Evolutionary conservation across 2,329 filamentous ascomycete species (phyloP).

Genomic region (Epichloe uncinata): DNA sequence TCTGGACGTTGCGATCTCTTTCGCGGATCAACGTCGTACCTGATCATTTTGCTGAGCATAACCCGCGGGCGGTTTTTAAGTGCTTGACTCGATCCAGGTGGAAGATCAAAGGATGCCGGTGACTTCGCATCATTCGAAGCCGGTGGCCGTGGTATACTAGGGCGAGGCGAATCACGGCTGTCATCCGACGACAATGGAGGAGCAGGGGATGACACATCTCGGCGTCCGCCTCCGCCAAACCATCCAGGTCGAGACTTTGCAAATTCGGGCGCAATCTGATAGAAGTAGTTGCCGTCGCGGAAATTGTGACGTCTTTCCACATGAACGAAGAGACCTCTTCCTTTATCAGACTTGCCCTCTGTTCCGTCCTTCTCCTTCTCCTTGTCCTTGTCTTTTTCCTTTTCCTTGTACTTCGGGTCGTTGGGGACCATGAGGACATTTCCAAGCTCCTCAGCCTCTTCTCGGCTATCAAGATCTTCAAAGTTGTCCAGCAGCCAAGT

Average conservation of each 20-base stretch:
- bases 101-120: constrained; percentile 37
- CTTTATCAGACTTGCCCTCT: constrained; percentile 14
- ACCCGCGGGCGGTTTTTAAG: constrained; percentile 54
- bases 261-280: constrained; percentile 73
- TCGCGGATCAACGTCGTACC: constrained; percentile 83
- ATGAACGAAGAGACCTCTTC: constrained; percentile 68
- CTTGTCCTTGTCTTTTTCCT: too few species aligned
- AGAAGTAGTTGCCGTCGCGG: constrained; percentile 94
- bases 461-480: too few species aligned
- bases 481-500: too few species aligned
- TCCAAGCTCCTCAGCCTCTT: too few species aligned
- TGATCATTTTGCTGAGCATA: constrained; percentile 80
- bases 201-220: constrained; percentile 47
- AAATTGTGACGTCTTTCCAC: constrained; percentile 86
- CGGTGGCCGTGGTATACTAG: constrained; percentile 33
- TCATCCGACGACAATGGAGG: constrained; percentile 58
- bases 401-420: too few species aligned
- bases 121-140: constrained; percentile 42
- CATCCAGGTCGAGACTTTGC: constrained; percentile 53
- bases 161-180: constrained; percentile 40
- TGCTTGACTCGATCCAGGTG: constrained; percentile 32
- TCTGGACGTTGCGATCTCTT: constrained; percentile 84
- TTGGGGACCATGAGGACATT: too few species aligned
- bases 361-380: constrained; percentile 14
- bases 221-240: constrained; percentile 35